A percentile compares a stretch with the other conserved stretches of the same genome.
phyloP scores from a whole-genome alignment of 345 rosid species.

The Gossypium bickii region DNA sequence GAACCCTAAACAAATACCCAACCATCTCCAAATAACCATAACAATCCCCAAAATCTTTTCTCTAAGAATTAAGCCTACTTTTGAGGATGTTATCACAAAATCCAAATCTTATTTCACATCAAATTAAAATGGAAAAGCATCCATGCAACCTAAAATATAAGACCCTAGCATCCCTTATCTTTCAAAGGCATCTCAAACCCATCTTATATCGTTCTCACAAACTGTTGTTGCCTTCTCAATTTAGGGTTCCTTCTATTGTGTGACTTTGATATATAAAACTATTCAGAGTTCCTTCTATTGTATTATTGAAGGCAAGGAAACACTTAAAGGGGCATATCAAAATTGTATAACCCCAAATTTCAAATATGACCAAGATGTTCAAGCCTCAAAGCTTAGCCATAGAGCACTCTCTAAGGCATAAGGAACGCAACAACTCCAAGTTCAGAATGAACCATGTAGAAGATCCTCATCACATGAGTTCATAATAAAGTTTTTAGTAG shows the following conservation, averaged over 20 bases:
- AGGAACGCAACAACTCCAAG: not conserved
- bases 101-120: not conserved
- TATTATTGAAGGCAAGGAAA: not conserved
- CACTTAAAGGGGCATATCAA: not conserved
- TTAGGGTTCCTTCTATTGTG: not conserved
- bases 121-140: not conserved
- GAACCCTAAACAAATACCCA: not conserved
- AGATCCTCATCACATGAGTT: not conserved
- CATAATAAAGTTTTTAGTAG: not conserved
- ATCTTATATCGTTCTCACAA: not conserved
- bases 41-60: not conserved
- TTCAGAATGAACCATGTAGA: not conserved
- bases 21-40: not conserved
- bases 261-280: not conserved
- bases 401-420: not conserved
- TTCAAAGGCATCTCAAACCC: not conserved
- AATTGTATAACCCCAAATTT: not conserved
- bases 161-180: not conserved
- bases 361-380: not conserved
- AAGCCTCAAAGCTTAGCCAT: not conserved
- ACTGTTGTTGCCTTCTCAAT: not conserved
- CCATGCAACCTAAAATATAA: not conserved
- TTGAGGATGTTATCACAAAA: not conserved
- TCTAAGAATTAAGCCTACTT: not conserved
- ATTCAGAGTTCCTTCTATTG: not conserved